Evolutionary conservation across 371 early-diverging fungal genomes (phyloP), one percentile per base, ranked within the genome.

Genomic region (Apophysomyces sp.): DNA sequence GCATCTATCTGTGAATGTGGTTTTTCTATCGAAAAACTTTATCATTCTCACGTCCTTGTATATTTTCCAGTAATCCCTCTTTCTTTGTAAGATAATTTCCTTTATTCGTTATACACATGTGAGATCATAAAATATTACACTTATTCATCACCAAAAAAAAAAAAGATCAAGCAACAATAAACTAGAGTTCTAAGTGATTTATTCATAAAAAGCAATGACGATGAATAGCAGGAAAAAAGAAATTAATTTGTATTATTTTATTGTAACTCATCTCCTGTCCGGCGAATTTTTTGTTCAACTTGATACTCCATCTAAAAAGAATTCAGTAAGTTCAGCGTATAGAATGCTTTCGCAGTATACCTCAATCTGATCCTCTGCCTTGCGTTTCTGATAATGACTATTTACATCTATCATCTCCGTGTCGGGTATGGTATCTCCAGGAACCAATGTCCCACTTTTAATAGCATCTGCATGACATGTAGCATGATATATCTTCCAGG

Each of bases 1-100:
- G 91, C 37, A 83, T 96, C 30, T 96, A 93, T 73, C 66, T 95
- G 44, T 94, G 86, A 83, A 34, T 34, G 1, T 34, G 2, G 29
- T 57, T 28, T 21, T 18, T 12, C 6, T 21, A n/a, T 32, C 1
- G 15, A 37, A 13, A 37, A 11, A 9, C 27, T 52, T 52, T 52
- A 12, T 12, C 32, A 29, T 51, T 24, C 16, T 16, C 24, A 56
- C 56, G 29, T 28, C 52, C 49, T 29, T 52, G 34, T 57, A 57
- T 21, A 41, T 15, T 54, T 32, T 58, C 52, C 53, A 44, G 49
- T 13, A 34, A 36, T 39, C 21, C 34, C 54, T 30, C n/a, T 28
- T 18, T 49, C 26, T 30, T 54, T 64, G 40, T 58, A 44, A 44
- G 16, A 44, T 44, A 44, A 21, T n/a, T n/a, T n/a, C n/a, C n/a